Evolutionary conservation across 352 stramenopile species (phyloP), one percentile per base, ranked within the genome.

Genomic region (Plasmopara viticola): DNA sequence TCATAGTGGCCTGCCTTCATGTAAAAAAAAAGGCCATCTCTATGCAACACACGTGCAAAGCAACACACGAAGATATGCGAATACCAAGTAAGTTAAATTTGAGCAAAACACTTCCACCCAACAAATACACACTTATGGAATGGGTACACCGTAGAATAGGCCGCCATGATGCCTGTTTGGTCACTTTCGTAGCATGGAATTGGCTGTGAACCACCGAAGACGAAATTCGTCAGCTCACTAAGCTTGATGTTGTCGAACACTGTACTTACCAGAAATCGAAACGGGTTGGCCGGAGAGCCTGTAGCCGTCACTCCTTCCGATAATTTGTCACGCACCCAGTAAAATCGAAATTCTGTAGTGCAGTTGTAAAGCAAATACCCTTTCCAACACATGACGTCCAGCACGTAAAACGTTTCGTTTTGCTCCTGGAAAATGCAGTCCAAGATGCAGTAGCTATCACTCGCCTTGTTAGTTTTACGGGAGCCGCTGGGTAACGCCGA

Each of bases 381-480:
- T 62, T 96, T 97, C 90, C 90, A 97, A 68, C 84, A 95, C 83
- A 97, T 92, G 61, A 96, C 79, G 58, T 97, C 90, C n/a, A 96
- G 56, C 30, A 97, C 86, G 62, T 94, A 96, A 48, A 95, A 97
- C 0, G 86, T 96, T 33, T 62, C 50, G 53, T 95, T 72, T 42
- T 83, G 68, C 50, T 96, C 87, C 48, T 96, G 80, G 62, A 90
- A 97, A 51, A 97, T 86, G 64, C 87, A 96, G 58, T 97, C 88
- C 13, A 97, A 60, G 53, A 97, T 92, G 53, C 82, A 95, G 58
- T 91, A 94, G 28, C 77, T 69, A 42, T 94, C 81, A 29, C 56
- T 73, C 9, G 70, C 69, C 37, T 57, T 64, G 52, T 85, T 84
- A 10, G 83, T 94, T 60, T 89, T 88, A 44, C 82, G 70, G 13